Evolutionary conservation across 2,329 filamentous ascomycete genomes (phyloP), one percentile per base, ranked within the genome.

Genomic region (Phialophora macrospora): DNA sequence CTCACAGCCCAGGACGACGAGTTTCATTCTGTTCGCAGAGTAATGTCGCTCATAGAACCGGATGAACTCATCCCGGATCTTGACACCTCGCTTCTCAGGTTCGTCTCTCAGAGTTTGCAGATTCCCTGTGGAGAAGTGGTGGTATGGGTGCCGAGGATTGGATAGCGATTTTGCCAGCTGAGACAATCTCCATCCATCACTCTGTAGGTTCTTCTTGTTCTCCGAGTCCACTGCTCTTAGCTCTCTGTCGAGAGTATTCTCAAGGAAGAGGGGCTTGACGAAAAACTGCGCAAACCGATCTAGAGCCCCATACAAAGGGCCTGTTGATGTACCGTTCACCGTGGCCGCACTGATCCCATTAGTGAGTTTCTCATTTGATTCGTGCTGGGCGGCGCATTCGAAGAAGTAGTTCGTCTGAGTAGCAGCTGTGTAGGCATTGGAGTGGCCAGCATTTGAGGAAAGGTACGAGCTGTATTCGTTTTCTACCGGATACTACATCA

Each of bases 371-470:
- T 69, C 65, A 41, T 66, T 66, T 2, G 80, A 76, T 54, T 81
- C 81, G 12, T 90, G 86, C 59, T 92, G 92, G 34, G 93, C 92
- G 22, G 91, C 92, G 64, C 98, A 88, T 75, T 99, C 95, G 76
- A 99, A 99, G 80, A 91, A 98, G 81, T 96, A 99, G 80, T 98
- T 98, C 69, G 95, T 99, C 60, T 94, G 96, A 1, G 92, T 97
- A 4, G 91, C 84, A 17, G 90, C 93, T 1, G 95, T 99, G 78
- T 96, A 98, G 62, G 95, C 95, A 77, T 99, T 99, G 30, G 93
- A 97, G 75, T 90, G 88, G 62, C 95, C 95, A 9, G 93, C 96
- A 77, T 97, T 90, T 66, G 91, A 85, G 59, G 93, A 91, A 61
- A 99, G 86, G 77, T 96, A 99, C 76, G 94, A 90, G 74, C 92